Evolutionary conservation across 768 basidiomycete species (phyloP).

Genomic region (Paxillus involutus): DNA sequence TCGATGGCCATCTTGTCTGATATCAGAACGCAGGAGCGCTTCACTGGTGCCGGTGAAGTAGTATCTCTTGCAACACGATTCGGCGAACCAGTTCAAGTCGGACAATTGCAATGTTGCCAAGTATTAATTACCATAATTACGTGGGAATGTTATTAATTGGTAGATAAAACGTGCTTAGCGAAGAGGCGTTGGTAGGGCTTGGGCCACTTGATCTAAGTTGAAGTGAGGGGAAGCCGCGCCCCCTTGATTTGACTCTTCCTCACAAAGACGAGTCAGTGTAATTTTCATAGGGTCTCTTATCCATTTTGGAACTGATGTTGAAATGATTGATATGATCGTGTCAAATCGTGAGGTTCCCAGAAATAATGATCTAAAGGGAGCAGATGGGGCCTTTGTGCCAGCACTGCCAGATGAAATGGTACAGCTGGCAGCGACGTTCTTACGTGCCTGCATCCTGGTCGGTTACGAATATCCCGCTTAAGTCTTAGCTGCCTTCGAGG

Average conservation of each 20-base stretch:
- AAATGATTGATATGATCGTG: background rate
- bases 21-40: background rate
- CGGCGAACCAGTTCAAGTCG: too few species aligned
- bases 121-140: background rate
- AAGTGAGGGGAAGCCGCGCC: too few species aligned
- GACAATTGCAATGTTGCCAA: too few species aligned
- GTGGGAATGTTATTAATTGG: background rate
- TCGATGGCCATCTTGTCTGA: slow-evolving; percentile 64
- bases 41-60: too few species aligned
- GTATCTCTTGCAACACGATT: too few species aligned
- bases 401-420: background rate
- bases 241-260: background rate
- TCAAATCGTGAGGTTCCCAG: background rate
- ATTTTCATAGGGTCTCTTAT: background rate
- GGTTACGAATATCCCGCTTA: too few species aligned
- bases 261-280: background rate
- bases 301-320: background rate
- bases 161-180: too few species aligned
- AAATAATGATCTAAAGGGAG: background rate
- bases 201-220: too few species aligned
- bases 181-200: too few species aligned
- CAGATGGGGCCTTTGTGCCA: background rate
- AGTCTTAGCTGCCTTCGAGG: too few species aligned
- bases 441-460: too few species aligned
- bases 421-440: background rate